A percentile compares a stretch with the other conserved stretches of the same genome.
Conservation (phyloP, 352 stramenopile genomes). For the Pythium monospermum region DNA sequence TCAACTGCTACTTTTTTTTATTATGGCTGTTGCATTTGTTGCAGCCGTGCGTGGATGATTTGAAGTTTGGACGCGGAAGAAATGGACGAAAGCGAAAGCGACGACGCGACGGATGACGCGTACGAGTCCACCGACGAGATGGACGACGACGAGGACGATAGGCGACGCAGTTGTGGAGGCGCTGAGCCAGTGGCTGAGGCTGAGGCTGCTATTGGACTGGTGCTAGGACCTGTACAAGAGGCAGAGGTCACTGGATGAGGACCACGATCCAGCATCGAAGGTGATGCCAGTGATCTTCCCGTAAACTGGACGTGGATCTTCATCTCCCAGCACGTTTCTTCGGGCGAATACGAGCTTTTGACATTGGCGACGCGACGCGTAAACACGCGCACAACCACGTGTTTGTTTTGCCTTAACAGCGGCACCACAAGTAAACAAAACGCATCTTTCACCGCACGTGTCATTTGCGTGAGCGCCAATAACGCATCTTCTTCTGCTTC, state of each 20-base stretch:
- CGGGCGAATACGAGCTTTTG: constrained; percentile 12
- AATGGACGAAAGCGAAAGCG: constrained; percentile 25
- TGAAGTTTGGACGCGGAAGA: constrained; percentile 32
- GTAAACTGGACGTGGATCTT: constrained; percentile 51
- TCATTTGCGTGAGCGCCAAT: constrained; percentile 52
- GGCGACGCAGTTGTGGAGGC: not conserved
- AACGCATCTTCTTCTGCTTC: constrained; percentile 29
- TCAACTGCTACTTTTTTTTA: not conserved
- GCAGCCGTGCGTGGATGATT: constrained; percentile 58
- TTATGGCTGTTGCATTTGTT: constrained; percentile 39
- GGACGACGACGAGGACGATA: constrained; percentile 15
- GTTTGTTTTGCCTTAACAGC: constrained; percentile 48
- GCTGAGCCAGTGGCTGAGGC: not conserved
- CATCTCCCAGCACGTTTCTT: constrained; percentile 47
- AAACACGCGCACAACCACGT: constrained; percentile 51
- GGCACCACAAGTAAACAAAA: constrained; percentile 65
- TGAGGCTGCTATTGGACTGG: no score
- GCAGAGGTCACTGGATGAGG: no score
- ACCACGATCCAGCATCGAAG: not conserved
- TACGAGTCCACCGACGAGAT: constrained; percentile 15
- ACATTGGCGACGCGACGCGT: constrained; percentile 26
- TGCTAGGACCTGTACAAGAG: no score
- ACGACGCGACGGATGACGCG: constrained; percentile 8
- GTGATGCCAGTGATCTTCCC: not conserved
- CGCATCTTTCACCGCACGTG: constrained; percentile 64